phyloP scores from a whole-genome alignment of 2,329 filamentous ascomycete species.

The Xylaria polymorpha region DNA sequence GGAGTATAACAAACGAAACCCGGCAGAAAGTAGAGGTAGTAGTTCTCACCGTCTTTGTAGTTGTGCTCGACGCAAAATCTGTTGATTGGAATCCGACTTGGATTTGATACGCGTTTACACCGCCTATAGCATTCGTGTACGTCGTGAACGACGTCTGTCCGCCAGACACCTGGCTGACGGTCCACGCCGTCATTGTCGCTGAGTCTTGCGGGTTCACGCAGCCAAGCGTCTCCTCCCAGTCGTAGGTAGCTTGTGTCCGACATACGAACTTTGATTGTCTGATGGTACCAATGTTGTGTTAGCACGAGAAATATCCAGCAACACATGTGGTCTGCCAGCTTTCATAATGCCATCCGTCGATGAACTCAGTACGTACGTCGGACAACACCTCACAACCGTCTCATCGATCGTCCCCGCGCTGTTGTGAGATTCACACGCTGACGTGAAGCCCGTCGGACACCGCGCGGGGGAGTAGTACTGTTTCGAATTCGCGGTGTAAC shows the following conservation, averaged over 20 bases:
- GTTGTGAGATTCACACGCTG: constrained; percentile 34
- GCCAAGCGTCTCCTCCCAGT: constrained; percentile 39
- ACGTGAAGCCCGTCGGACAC: constrained; percentile 40
- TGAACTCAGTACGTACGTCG: constrained; percentile 35
- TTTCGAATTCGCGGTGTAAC: constrained; percentile 28
- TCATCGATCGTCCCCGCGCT: constrained; percentile 22
- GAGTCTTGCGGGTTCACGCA: constrained; percentile 8
- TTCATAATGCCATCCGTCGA: neutral
- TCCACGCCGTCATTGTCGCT: constrained; percentile 24
- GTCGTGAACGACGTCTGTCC: constrained; percentile 17
- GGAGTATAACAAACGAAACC: neutral
- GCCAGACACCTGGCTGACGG: constrained; percentile 22
- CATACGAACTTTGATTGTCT: constrained; percentile 35
- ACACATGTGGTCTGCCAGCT: neutral
- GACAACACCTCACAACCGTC: constrained; percentile 40
- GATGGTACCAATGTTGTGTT: neutral
- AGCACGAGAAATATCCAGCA: neutral
- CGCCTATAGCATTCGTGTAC: constrained; percentile 24
- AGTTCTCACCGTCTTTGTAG: constrained; percentile 10
- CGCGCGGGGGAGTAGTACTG: constrained; percentile 40
- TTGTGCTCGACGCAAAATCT: constrained; percentile 31
- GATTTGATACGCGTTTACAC: constrained; percentile 40
- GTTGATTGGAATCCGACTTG: constrained; percentile 39
- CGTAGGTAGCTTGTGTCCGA: constrained; percentile 10
- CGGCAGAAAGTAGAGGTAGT: neutral